Percentiles rank a stretch among this genome's conserved stretches.
Evolutionary conservation across 1,139 yeast genomes (phyloP).

Genomic region (Candida labiduridarum): DNA sequence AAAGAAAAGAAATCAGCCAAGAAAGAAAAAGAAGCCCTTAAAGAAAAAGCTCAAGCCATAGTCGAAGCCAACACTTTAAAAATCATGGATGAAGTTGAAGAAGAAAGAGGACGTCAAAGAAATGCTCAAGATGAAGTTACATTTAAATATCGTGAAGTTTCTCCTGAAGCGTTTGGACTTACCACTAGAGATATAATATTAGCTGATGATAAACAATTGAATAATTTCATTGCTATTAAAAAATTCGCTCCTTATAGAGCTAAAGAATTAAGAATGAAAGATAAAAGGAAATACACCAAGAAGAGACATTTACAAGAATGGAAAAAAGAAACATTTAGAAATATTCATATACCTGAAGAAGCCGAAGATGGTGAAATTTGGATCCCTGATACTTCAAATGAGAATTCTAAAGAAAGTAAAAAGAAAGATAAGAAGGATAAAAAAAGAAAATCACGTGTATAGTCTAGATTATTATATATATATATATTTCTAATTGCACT

Average conservation of each 20-base stretch:
- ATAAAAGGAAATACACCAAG: constrained; percentile 82
- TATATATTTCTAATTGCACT: not conserved
- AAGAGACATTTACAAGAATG: constrained; percentile 83
- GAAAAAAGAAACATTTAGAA: constrained; percentile 80
- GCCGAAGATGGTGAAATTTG: constrained; percentile 37
- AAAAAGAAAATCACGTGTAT: constrained; percentile 1
- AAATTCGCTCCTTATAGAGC: constrained; percentile 93
- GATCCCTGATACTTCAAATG: constrained; percentile 27
- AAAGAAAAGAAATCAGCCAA: constrained; percentile 62
- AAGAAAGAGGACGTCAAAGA: constrained; percentile 57
- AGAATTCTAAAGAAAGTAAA: too few species aligned
- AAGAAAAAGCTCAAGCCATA: constrained; percentile 70
- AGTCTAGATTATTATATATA: not conserved
- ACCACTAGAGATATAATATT: constrained; percentile 82
- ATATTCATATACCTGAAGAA: constrained; percentile 47
- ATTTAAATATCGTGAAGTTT: constrained; percentile 90
- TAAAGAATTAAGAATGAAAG: constrained; percentile 70
- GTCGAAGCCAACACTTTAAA: constrained; percentile 49
- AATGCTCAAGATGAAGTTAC: constrained; percentile 40
- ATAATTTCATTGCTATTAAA: constrained; percentile 82
- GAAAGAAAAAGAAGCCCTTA: constrained; percentile 61
- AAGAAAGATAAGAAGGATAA: not conserved
- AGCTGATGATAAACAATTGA: constrained; percentile 87
- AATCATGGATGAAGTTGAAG: constrained; percentile 65
- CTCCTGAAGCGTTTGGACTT: constrained; percentile 91